phyloP scores from a whole-genome alignment of 2,329 filamentous ascomycete genomes.

The Colletotrichum viniferum region DNA sequence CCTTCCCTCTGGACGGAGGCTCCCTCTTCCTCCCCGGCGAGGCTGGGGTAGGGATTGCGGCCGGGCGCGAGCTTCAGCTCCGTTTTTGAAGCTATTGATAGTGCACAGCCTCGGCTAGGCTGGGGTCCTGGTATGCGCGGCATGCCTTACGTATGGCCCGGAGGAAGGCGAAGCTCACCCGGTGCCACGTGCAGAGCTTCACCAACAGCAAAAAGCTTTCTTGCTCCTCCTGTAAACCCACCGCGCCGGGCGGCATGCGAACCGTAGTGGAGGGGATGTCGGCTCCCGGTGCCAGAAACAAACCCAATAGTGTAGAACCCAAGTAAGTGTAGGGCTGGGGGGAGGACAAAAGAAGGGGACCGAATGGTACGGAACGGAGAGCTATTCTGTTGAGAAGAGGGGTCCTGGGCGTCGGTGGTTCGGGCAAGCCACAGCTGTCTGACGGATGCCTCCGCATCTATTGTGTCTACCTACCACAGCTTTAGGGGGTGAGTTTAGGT shows the following conservation, averaged over 20 bases:
- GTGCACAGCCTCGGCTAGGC: slow-evolving; percentile 8
- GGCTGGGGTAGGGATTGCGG: neutral
- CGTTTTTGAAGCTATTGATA: slow-evolving; percentile 11
- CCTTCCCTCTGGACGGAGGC: neutral
- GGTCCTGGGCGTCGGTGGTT: neutral
- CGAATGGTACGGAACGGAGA: neutral
- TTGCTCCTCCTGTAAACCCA: neutral
- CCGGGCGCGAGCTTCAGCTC: neutral
- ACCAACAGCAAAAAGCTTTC: neutral
- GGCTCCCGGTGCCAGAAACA: neutral
- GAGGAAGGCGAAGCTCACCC: neutral
- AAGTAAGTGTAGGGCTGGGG: slow-evolving; percentile 11
- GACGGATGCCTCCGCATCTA: neutral
- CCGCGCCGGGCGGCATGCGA: neutral
- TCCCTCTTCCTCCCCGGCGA: neutral
- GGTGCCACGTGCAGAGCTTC: neutral
- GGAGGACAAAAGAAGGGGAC: neutral
- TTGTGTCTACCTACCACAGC: neutral
- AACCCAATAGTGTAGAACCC: neutral
- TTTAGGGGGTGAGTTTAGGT: slow-evolving; percentile 9
- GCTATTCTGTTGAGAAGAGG: neutral
- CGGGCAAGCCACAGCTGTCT: neutral
- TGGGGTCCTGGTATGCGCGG: neutral
- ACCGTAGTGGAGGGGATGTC: neutral
- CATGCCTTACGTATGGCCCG: neutral